Evolutionary conservation across 2,329 filamentous ascomycete species (phyloP).

Genomic region (Curvularia spicifera): DNA sequence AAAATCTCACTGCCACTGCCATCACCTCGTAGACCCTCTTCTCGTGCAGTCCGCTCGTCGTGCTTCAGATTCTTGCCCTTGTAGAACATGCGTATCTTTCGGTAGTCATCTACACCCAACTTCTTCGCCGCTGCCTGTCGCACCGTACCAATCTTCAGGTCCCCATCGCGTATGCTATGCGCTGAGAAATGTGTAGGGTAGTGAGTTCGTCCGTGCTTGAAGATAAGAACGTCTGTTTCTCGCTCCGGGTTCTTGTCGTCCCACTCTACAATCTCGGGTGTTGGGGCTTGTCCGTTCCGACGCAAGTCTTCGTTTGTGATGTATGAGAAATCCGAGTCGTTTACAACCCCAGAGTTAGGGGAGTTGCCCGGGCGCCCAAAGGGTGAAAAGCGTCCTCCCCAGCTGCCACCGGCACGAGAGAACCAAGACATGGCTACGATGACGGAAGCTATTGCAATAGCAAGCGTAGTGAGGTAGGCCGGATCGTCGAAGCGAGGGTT

Average conservation of each 20-base stretch:
- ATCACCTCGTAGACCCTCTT: slow-evolving; percentile 65
- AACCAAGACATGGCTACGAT: slow-evolving; percentile 57
- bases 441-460: slow-evolving; percentile 48
- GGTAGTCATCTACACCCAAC: slow-evolving; percentile 65
- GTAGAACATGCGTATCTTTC: slow-evolving; percentile 71
- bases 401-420: slow-evolving; percentile 51
- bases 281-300: slow-evolving; percentile 53
- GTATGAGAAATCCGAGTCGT: slow-evolving; percentile 79
- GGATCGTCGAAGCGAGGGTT: slow-evolving; percentile 45
- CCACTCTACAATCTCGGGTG: slow-evolving; percentile 49
- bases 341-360: slow-evolving; percentile 62
- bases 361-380: slow-evolving; percentile 53
- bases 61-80: slow-evolving; percentile 75
- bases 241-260: slow-evolving; percentile 52
- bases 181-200: slow-evolving; percentile 76
- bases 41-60: slow-evolving; percentile 61
- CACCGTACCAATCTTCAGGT: slow-evolving; percentile 70
- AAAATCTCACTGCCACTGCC: slow-evolving; percentile 66
- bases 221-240: slow-evolving; percentile 72
- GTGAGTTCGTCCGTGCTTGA: slow-evolving; percentile 70
- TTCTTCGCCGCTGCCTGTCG: slow-evolving; percentile 71
- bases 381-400: slow-evolving; percentile 57
- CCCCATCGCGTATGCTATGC: slow-evolving; percentile 76
- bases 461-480: slow-evolving; percentile 42
- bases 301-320: slow-evolving; percentile 77